Evolutionary conservation across 2,329 filamentous ascomycete genomes (phyloP), one percentile per base, ranked within the genome.

Genomic region (Fusarium verrucosum): DNA sequence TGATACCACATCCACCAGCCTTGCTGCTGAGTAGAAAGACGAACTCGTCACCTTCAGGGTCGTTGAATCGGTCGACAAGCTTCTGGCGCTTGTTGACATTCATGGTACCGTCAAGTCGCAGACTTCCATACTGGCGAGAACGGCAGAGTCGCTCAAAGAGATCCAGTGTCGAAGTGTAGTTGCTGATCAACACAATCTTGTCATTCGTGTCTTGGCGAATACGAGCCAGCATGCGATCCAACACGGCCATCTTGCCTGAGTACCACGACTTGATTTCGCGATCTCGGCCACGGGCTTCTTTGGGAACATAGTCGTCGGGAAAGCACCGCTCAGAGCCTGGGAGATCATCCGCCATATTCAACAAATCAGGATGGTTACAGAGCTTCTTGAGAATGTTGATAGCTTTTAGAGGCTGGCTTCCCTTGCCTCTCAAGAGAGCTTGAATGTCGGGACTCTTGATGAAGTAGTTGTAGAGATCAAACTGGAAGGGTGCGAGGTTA

Each of bases 101-200:
- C 95, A 99, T 98, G 9, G 92, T 96, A 40, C 96, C 95, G 72
- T 99, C 95, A 5, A 99, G 89, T 25, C 95, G 90, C 47, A 99
- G 84, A 68, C 84, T 91, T 36, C 94, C 94, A 72, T 99, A 99
- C 4, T 84, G 86, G 16, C 93, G 91, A 54, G 87, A 85, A 37
- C 94, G 92, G 74, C 95, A 99, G 10, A 99, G 85, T 62, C 88
- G 89, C 69, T 97, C 94, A 73, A 99, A 98, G 4, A 99, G 84
- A 76, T 99, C 95, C 5, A 99, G 85, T 0, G 95, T 99, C 70
- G 95, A 91, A 0, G 95, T 99, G 78, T 98, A 99, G 74, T 99
- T 99, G 77, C 92, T 97, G 77, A 99, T 99, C 55, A 99, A 86
- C 13, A 99, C 95, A 72, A 99, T 99, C 78, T 99, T 99, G 84